A percentile compares a stretch with the other conserved stretches of the same genome.
phyloP scores from a whole-genome alignment of 768 basidiomycete genomes.

The Phanerochaete sordida region DNA sequence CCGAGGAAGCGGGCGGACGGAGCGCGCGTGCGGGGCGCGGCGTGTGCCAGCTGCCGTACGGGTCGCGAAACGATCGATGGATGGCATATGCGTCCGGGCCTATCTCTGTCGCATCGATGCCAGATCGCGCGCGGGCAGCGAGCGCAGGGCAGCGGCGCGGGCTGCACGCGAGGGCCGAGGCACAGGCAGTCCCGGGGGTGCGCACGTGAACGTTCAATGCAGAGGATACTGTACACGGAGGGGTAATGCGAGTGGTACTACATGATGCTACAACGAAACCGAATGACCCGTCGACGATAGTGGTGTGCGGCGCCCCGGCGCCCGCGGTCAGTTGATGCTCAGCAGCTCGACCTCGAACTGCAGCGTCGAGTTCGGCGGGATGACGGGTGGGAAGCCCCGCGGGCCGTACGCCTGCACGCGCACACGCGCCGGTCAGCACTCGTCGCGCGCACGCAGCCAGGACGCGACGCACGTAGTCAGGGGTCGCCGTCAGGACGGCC shows the following conservation, averaged over 20 bases:
- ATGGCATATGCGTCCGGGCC: too few relatives aligned
- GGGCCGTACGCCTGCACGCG: slow-evolving; percentile 6
- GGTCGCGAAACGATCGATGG: too few relatives aligned
- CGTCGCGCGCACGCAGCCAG: not conserved
- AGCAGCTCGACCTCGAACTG: slow-evolving; percentile 83
- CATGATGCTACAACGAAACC: slow-evolving; percentile 2
- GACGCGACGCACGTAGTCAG: slow-evolving; percentile 68
- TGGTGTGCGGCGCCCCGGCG: not conserved
- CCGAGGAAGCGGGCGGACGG: too few relatives aligned
- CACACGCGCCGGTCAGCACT: slow-evolving; percentile 3
- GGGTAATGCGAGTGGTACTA: slow-evolving; percentile 2
- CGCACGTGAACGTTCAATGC: not conserved
- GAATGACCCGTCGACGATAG: not conserved
- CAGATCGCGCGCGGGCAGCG: too few relatives aligned
- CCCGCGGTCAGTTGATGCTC: slow-evolving; percentile 40
- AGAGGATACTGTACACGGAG: slow-evolving; percentile 1
- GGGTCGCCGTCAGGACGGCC: slow-evolving; percentile 57
- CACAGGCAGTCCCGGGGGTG: not conserved
- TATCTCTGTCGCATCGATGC: too few relatives aligned
- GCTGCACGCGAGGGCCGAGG: too few relatives aligned
- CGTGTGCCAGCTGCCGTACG: too few relatives aligned
- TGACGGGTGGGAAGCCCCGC: slow-evolving; percentile 75
- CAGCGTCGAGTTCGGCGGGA: slow-evolving; percentile 72
- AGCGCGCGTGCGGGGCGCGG: too few relatives aligned
- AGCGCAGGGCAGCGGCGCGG: too few relatives aligned